phyloP scores from a whole-genome alignment of 2,329 filamentous ascomycete genomes.

The Meredithiella fracta region DNA sequence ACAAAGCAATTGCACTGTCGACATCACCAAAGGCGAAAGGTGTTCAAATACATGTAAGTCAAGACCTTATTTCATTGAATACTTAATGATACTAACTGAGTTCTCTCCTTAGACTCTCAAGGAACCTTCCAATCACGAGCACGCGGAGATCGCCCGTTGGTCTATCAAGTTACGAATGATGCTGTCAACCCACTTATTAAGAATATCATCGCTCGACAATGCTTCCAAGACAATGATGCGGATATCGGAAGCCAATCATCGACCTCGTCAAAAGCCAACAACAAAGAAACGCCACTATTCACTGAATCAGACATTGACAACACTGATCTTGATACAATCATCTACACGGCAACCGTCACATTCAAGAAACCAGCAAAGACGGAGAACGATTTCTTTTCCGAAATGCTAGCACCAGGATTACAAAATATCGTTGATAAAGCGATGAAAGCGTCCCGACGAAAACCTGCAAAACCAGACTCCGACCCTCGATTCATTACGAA shows the following conservation, averaged over 20 bases:
- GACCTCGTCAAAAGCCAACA: not conserved
- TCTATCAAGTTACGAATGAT: not conserved
- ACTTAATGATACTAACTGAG: not conserved
- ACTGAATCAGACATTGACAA: not conserved
- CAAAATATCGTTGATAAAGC: not conserved
- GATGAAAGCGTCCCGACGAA: not conserved
- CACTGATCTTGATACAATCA: not conserved
- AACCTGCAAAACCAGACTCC: too few species aligned
- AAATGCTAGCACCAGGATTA: not conserved
- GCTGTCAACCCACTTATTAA: not conserved
- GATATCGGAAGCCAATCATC: not conserved
- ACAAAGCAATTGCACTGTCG: not conserved
- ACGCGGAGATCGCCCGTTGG: not conserved
- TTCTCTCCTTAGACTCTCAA: not conserved
- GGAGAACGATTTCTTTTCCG: not conserved
- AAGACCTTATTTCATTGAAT: not conserved
- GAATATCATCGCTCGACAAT: not conserved
- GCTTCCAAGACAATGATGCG: not conserved
- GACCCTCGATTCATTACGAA: too few species aligned
- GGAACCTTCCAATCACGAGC: not conserved
- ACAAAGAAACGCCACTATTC: not conserved
- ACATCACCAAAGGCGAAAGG: not conserved
- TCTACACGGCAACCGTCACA: not conserved
- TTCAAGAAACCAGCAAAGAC: not conserved
- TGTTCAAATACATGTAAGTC: not conserved